Evolutionary conservation across 768 basidiomycete genomes (phyloP).

Genomic region (Lentinula guzmanii): DNA sequence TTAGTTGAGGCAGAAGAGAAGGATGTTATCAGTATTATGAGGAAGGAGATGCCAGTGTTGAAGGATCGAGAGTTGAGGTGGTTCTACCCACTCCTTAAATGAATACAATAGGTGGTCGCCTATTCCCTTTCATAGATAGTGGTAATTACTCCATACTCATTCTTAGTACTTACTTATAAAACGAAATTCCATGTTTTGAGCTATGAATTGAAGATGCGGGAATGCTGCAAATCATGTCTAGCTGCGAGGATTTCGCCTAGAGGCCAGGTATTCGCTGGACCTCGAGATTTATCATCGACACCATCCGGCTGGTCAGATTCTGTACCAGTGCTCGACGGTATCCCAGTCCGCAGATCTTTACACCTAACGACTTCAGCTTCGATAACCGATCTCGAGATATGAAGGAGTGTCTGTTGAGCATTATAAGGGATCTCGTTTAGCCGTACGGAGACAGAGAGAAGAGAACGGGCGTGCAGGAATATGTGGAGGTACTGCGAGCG

Average conservation of each 20-base stretch:
- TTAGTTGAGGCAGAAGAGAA: no score
- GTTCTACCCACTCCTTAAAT: no score
- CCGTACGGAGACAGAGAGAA: conserved; percentile 89
- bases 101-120: no score
- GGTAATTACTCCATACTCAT: no score
- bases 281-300: conserved; percentile 38
- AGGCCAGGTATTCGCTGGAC: conserved; percentile 92
- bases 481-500: conserved; percentile 83
- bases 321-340: conserved; percentile 16
- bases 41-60: no score
- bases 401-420: conserved; percentile 81
- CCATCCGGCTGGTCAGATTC: conserved; percentile 5
- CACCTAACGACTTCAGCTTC: conserved; percentile 43
- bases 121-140: no score
- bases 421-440: conserved; percentile 90
- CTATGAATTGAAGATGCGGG: conserved; percentile 88
- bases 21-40: no score
- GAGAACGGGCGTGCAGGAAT: conserved; percentile 85
- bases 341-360: conserved; percentile 42
- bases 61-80: no score
- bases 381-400: conserved; percentile 64
- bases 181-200: no score
- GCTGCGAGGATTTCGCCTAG: conserved; percentile 87
- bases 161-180: no score
- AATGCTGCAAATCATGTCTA: conserved; percentile 93